These are phyloP conservation scores for Mikania micrantha DNA, from an alignment of 129 eudicot genomes.

Conservation along the genomic window DNA sequence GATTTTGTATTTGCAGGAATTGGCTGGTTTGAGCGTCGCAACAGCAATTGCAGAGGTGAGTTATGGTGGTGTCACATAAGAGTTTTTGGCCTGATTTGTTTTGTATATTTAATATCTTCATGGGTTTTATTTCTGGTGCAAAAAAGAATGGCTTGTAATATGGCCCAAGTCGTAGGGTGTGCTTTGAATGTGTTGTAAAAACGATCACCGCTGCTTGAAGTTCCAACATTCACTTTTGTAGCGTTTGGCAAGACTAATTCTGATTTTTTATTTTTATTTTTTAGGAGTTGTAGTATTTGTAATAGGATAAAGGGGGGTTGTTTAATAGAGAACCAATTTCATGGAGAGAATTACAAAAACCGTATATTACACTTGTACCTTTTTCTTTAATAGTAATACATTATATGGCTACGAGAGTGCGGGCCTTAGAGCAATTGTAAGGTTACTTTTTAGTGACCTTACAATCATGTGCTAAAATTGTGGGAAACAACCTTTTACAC, in stretches of 20 bases:
- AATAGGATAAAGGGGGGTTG: no score
- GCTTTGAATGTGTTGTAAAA: not conserved
- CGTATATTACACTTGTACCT: no score
- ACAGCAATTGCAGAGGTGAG: slow-evolving; percentile 83
- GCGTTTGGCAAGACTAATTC: not conserved
- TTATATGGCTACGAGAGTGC: no score
- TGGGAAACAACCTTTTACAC: no score
- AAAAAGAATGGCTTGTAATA: not conserved
- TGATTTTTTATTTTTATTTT: not conserved
- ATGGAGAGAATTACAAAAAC: no score
- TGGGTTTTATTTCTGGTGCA: not conserved
- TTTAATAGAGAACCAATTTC: no score
- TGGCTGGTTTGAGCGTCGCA: slow-evolving; percentile 99
- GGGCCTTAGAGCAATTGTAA: no score
- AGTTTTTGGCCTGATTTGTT: not conserved
- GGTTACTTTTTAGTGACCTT: no score
- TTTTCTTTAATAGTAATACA: no score
- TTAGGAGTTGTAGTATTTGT: not conserved
- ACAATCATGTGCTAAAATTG: no score
- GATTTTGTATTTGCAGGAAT: slow-evolving; percentile 51
- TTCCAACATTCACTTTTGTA: slow-evolving; percentile 3
- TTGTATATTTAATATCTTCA: not conserved
- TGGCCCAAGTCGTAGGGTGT: not conserved
- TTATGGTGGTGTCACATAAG: not conserved
- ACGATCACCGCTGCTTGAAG: not conserved